Evolutionary conservation across 1,139 yeast species (phyloP), one percentile per base, ranked within the genome.

Genomic region (Yamadazyma triangularis): DNA sequence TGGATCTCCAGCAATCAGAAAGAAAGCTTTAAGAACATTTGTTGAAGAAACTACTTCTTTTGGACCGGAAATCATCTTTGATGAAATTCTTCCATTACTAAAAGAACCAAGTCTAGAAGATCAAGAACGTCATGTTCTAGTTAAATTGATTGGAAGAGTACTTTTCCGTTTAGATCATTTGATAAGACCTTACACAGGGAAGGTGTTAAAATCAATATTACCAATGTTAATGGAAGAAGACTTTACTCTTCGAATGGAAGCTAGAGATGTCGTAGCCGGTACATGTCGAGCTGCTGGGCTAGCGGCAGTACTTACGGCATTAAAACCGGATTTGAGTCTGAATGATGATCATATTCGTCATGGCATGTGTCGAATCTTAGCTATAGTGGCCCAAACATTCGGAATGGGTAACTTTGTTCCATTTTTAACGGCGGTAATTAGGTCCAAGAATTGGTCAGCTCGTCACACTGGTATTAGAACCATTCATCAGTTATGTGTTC

Each of bases 191-290:
- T 85, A 67, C 47, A 78, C 95, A 0, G 83, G 77, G 39, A 76
- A 80, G 42, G 75, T 89, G 4, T 52, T 89, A 20, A 73, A 74
- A 15, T 95, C 87, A 1, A 71, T 85, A 1, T 77, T 88, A 25
- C 97, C 96, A 0, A 56, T 88, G 35, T 64, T 89, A 27, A 73
- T 84, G 8, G 96, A 88, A 48, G 91, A 84, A 41, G 94, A 87
- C 50, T 65, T 71, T 33, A 71, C 77, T 15, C 71, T 89, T 2
- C 64, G 96, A 38, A 58, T 74, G 2, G 95, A 86, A 48, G 93
- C 95, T 2, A 65, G 86, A 31, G 96, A 87, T 40, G 76, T 88
- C 18, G 73, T 89, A 9, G 70, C 91, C 0, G 80, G 74, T 42
- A 59, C 89, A 20, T 64, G 95, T 5, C 80, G 79, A 46, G 86